Conservation (phyloP, 495 filamentous ascomycete species). For the Mycothermus thermophilus region DNA sequence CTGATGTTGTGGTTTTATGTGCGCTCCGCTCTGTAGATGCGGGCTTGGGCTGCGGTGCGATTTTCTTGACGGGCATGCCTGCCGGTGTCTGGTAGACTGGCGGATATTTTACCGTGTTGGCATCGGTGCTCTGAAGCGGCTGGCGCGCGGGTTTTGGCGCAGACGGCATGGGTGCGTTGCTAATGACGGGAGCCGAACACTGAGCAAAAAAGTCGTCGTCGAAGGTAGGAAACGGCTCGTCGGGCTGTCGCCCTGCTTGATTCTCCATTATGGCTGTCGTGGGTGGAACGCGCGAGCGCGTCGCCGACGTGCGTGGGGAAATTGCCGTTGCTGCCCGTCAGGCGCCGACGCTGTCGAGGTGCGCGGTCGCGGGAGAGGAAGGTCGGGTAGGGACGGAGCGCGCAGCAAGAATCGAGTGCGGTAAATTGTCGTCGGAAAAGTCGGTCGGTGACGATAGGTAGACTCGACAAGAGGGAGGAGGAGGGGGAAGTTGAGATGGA, state of each 20-base stretch:
- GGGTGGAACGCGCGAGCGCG: conserved; percentile 6
- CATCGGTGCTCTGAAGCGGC: conserved; percentile 37
- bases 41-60: no score
- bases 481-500: no score
- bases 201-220: conserved; percentile 44
- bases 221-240: conserved; percentile 48
- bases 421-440: no score
- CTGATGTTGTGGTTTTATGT: no score
- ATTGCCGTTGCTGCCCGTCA: conserved; percentile 1
- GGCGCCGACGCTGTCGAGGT: conserved; percentile 1
- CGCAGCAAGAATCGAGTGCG: background rate
- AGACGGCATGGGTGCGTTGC: conserved; percentile 39
- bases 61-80: conserved; percentile 51
- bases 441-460: no score
- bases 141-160: conserved; percentile 31
- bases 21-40: no score
- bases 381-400: background rate
- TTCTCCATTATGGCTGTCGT: conserved; percentile 36
- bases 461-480: no score
- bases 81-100: conserved; percentile 31
- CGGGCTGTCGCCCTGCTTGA: conserved; percentile 45
- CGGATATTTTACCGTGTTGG: conserved; percentile 43
- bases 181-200: conserved; percentile 28
- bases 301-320: background rate
- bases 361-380: no score